phyloP scores from a whole-genome alignment of 306 rosid genomes.

The Heteromeles arbutifolia region DNA sequence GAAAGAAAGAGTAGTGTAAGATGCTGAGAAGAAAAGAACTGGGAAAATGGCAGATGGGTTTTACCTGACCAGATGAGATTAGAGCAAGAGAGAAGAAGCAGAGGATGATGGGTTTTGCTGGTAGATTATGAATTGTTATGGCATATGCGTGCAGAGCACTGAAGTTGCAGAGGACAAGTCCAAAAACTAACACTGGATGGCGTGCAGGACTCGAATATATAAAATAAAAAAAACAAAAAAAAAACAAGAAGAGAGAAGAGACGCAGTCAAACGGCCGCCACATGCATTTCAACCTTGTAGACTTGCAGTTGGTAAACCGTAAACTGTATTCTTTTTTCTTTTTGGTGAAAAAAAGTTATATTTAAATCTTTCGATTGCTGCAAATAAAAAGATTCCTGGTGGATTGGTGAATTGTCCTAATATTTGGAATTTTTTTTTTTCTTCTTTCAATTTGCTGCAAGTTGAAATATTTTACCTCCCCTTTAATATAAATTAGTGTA shows the following conservation, averaged over 20 bases:
- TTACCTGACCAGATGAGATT: neutral
- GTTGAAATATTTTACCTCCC: no score
- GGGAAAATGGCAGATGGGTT: conserved; percentile 5
- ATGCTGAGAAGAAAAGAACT: conserved; percentile 19
- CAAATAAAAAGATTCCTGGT: no score
- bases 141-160: neutral
- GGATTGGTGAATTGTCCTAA: no score
- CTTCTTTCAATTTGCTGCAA: no score
- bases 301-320: neutral
- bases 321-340: neutral
- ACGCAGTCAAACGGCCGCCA: neutral
- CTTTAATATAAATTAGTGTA: no score
- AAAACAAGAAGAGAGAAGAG: no score
- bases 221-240: no score
- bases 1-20: neutral
- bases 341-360: no score
- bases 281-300: neutral
- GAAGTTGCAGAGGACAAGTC: neutral
- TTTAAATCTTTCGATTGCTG: no score
- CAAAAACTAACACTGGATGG: neutral
- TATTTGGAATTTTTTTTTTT: no score
- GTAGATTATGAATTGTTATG: neutral
- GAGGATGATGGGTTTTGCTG: neutral
- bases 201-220: neutral
- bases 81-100: conserved; percentile 2